Evolutionary conservation across 306 rosid species (phyloP).

Genomic region (Rosa chinensis): DNA sequence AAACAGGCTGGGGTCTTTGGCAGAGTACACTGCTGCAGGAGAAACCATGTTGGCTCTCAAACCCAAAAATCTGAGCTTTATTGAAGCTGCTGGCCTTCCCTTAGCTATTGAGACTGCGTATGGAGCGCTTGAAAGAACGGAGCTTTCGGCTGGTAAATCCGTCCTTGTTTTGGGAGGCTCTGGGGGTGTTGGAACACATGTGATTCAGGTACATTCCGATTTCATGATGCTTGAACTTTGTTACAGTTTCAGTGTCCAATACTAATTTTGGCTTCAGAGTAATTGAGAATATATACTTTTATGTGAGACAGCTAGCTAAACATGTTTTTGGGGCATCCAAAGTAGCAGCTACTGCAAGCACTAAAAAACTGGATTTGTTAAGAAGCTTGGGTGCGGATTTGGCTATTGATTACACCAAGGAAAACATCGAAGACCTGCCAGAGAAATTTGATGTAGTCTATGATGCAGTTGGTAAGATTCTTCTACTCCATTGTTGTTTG

Average conservation of each 20-base stretch:
- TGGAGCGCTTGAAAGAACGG: too few relatives aligned
- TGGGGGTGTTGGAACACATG: slow-evolving; percentile 64
- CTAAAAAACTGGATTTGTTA: slow-evolving; percentile 46
- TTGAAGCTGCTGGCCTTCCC: too few relatives aligned
- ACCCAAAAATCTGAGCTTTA: too few relatives aligned
- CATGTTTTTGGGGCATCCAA: slow-evolving; percentile 64
- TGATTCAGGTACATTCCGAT: slow-evolving; percentile 52
- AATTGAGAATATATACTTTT: neutral
- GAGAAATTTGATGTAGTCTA: slow-evolving; percentile 70
- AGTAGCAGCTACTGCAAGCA: slow-evolving; percentile 70
- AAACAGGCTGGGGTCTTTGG: too few relatives aligned
- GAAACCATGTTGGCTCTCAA: slow-evolving; percentile 11
- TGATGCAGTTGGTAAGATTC: slow-evolving; percentile 27
- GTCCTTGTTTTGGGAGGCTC: neutral
- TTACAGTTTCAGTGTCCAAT: neutral
- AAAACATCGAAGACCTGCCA: slow-evolving; percentile 46
- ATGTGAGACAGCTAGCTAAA: slow-evolving; percentile 51
- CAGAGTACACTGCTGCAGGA: slow-evolving; percentile 55
- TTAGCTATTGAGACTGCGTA: too few relatives aligned
- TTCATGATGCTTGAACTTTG: neutral
- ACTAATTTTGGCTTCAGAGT: neutral
- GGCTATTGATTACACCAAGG: slow-evolving; percentile 60
- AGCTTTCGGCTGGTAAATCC: too few relatives aligned
- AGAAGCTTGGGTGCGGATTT: slow-evolving; percentile 61
- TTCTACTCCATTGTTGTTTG: too few relatives aligned